phyloP scores from a whole-genome alignment of 2,329 filamentous ascomycete species.

The Fusarium hostae region DNA sequence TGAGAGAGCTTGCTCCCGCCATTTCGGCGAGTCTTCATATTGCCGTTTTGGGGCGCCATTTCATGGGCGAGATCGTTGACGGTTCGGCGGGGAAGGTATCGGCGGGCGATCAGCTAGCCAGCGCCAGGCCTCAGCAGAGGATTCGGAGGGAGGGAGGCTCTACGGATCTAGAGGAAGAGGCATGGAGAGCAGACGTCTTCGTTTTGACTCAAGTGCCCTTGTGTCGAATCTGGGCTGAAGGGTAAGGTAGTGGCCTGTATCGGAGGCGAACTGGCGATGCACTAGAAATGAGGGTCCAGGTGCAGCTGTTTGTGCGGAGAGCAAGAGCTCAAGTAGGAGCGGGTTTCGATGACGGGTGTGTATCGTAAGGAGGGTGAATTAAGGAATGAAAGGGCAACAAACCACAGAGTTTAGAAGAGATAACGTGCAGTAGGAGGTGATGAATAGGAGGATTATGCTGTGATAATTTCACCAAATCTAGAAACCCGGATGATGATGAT shows the following conservation, averaged over 20 bases:
- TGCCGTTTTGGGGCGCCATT: conserved; percentile 51
- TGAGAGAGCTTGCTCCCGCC: conserved; percentile 46
- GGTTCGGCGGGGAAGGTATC: conserved; percentile 39
- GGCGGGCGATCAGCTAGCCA: conserved; percentile 39
- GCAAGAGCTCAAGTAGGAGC: conserved; percentile 36
- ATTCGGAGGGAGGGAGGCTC: conserved; percentile 40
- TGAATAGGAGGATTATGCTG: conserved; percentile 14
- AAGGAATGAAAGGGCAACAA: conserved; percentile 19
- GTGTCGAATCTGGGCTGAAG: conserved; percentile 21
- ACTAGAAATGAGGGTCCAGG: conserved; percentile 37
- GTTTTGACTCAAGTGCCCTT: conserved; percentile 23
- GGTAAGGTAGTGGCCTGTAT: conserved; percentile 17
- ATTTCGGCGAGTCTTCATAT: conserved; percentile 48
- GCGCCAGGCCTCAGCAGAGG: conserved; percentile 41
- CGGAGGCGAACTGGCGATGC: conserved; percentile 31
- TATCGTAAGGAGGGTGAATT: conserved; percentile 13
- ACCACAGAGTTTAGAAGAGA: background rate
- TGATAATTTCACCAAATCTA: conserved; percentile 30
- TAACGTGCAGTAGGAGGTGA: background rate
- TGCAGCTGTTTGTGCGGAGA: conserved; percentile 38
- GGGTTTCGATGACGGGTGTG: conserved; percentile 9
- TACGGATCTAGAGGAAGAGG: conserved; percentile 49
- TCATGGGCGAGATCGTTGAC: conserved; percentile 33
- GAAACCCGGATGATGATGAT: conserved; percentile 39
- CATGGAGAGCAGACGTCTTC: conserved; percentile 45